Evolutionary conservation across 2,329 filamentous ascomycete genomes (phyloP), one percentile per base, ranked within the genome.

Genomic region (Trichoderma pleuroti): DNA sequence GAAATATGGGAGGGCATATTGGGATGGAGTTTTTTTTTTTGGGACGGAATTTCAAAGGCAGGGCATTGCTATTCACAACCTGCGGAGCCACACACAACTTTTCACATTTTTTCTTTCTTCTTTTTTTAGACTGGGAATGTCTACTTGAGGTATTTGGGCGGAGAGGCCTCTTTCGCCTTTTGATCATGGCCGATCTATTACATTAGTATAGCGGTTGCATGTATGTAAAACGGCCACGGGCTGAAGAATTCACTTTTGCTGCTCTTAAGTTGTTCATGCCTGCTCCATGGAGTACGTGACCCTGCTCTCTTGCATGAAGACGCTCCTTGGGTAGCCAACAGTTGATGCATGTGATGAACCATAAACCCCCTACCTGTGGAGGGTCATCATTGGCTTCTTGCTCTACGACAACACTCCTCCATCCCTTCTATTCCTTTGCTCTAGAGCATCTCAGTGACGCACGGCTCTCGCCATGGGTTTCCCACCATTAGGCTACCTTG

Each of bases 11-110:
- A n/a, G 54, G 49, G 57, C 67, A 70, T 70, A 42, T 42, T 42
- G 59, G 67, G 26, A 63, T 46, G 67, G 67, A 63, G 59, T 69
- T 70, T 70, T 62, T 54, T 28, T 69, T 70, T 70, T 62, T 54
- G 3, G 67, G 67, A 24, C 16, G 42, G 65, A 52, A 14, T 42
- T 21, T 42, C 54, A 32, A 66, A 42, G 34, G 52, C 34, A 54
- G 59, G 34, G 24, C 18, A 56, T 28, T 56, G 30, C 49, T 39
- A 36, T 66, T 52, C 39, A 42, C 12, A 34, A 52, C 28, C 26
- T 34, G 28, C 39, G 61, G 30, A 34, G 21, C n/a, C 2, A 24
- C 46, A 42, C 39, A 42, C 39, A 42, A 24, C 11, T 24, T 52
- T 52, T 64, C 28, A 9, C 21, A 49, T 34, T 1, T 42, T 4